A percentile compares a stretch with the other conserved stretches of the same genome.
Conservation (phyloP, 192 early-diverging fungal genomes). For the Funneliformis geosporum region DNA sequence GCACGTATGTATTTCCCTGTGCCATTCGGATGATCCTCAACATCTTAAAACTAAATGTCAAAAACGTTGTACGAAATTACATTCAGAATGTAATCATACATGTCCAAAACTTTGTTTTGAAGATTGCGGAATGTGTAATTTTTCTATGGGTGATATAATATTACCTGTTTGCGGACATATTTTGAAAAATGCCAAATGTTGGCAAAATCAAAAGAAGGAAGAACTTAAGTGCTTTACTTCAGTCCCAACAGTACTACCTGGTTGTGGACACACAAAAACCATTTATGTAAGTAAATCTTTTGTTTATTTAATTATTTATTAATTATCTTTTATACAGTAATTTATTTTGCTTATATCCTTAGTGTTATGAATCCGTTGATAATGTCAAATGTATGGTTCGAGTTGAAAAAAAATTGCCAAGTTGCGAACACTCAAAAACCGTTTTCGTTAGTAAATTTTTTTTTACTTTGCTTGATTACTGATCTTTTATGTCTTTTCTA, state of each 20-base stretch:
- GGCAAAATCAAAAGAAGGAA: slow-evolving; percentile 18
- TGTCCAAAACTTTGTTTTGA: slow-evolving; percentile 52
- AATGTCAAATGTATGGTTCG: slow-evolving; percentile 31
- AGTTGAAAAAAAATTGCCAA: slow-evolving; percentile 33
- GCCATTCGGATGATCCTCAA: slow-evolving; percentile 27
- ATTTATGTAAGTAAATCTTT: no score
- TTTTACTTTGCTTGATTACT: not conserved
- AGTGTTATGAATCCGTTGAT: not conserved
- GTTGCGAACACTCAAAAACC: slow-evolving; percentile 47
- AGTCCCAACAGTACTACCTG: no score
- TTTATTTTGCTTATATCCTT: no score
- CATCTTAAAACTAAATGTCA: slow-evolving; percentile 47
- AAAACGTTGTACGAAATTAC: slow-evolving; percentile 46
- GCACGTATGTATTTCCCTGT: slow-evolving; percentile 48
- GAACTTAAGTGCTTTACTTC: not conserved
- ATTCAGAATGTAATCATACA: slow-evolving; percentile 44
- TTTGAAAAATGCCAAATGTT: slow-evolving; percentile 32
- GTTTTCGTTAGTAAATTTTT: not conserved
- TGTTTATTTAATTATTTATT: no score
- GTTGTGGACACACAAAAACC: no score
- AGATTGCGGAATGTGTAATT: slow-evolving; percentile 47
- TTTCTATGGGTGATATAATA: slow-evolving; percentile 24
- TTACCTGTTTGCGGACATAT: slow-evolving; percentile 36
- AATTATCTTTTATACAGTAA: no score
- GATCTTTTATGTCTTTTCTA: not conserved